Evolutionary conservation across 768 basidiomycete genomes (phyloP).

Genomic region (Calocera viscosa): DNA sequence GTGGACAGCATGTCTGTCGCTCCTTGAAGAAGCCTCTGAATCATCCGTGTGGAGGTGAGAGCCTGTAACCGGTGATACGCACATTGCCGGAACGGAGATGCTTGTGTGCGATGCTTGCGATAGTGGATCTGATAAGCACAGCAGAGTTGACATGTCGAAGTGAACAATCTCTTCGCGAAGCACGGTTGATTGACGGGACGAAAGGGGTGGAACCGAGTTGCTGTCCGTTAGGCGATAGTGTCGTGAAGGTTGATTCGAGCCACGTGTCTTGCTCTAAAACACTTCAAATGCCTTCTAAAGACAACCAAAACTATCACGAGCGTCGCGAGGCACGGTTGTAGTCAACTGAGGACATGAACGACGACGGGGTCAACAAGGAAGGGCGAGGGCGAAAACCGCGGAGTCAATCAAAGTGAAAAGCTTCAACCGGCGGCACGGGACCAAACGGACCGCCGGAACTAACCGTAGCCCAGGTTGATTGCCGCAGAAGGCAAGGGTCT

Average conservation of each 20-base stretch:
- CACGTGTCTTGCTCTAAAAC: background rate
- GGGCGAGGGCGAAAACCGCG: background rate
- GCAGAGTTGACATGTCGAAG: no score
- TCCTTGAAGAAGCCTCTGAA: no score
- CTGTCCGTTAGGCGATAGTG: no score
- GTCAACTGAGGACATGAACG: background rate
- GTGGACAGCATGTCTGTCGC: no score
- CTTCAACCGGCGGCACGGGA: conserved; percentile 2
- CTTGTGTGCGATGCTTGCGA: no score
- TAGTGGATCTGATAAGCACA: no score
- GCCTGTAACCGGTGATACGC: no score
- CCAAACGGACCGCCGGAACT: background rate
- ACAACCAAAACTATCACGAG: background rate
- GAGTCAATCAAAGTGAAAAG: conserved; percentile 1
- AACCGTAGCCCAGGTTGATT: background rate
- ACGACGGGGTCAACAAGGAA: background rate
- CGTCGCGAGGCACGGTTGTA: background rate
- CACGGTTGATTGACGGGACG: background rate
- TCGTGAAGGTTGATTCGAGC: background rate
- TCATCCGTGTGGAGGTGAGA: no score
- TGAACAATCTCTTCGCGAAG: background rate
- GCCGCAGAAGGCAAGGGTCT: conserved; percentile 5
- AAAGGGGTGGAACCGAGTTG: background rate
- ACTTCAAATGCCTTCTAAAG: background rate
- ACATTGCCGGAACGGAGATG: no score